Evolutionary conservation across 768 basidiomycete species (phyloP).

Genomic region (Phylloporus rhodoxanthus): DNA sequence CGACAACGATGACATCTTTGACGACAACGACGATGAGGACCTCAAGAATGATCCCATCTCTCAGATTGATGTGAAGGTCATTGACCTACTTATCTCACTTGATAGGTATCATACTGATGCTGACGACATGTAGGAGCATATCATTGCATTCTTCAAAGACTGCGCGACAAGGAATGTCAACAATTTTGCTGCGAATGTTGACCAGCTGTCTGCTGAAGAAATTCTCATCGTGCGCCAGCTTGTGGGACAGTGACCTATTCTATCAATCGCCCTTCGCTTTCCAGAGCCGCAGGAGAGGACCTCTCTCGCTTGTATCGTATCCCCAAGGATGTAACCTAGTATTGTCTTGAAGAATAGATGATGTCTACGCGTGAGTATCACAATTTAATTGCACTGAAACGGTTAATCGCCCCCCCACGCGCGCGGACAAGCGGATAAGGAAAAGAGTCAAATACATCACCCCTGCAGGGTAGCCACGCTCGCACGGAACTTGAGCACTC

Average conservation of each 20-base stretch:
- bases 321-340: constrained; percentile 3
- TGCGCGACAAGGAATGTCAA: constrained; percentile 57
- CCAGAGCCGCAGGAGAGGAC: not conserved
- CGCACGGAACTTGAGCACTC: not conserved
- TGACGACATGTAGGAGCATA: constrained; percentile 46
- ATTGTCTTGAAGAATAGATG: not conserved
- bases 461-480: not conserved
- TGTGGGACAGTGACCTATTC: constrained; percentile 27
- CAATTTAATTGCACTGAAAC: too few relatives aligned
- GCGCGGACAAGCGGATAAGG: too few relatives aligned
- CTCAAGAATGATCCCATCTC: constrained; percentile 81
- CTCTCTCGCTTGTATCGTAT: constrained; percentile 8
- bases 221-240: constrained; percentile 55
- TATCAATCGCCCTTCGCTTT: not conserved
- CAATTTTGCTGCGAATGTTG: constrained; percentile 57
- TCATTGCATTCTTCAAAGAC: constrained; percentile 65
- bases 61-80: constrained; percentile 73
- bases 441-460: not conserved
- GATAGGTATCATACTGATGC: not conserved
- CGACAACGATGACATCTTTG: constrained; percentile 72
- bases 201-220: constrained; percentile 68
- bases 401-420: too few relatives aligned
- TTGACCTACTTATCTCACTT: constrained; percentile 19
- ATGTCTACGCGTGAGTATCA: not conserved
- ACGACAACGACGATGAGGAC: constrained; percentile 80